A percentile compares a stretch with the other conserved stretches of the same genome.
Conservation (phyloP, 1,284 basidiomycete species). For the Trametes versicolor region DNA sequence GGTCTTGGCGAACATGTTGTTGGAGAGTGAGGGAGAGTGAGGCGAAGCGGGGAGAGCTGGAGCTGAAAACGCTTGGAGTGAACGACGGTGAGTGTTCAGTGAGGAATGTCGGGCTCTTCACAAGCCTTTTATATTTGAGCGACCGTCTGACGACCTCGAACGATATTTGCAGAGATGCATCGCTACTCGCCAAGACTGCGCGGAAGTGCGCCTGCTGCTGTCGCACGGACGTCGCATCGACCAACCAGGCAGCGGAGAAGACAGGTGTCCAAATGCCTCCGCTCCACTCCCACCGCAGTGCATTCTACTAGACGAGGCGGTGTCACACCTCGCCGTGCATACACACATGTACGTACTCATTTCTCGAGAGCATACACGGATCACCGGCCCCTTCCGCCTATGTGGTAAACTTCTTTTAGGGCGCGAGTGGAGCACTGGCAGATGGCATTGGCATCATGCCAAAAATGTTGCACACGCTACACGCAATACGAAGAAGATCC, state of each 20-base stretch:
- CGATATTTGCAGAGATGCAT: not conserved
- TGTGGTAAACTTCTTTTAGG: not conserved
- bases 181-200: not conserved
- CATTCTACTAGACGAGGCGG: not conserved
- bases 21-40: not conserved
- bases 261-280: not conserved
- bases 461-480: not conserved
- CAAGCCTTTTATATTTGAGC: not conserved
- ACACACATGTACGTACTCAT: not conserved
- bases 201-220: not conserved
- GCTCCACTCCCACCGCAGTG: not conserved
- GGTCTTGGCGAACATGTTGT: slow-evolving; percentile 18
- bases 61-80: slow-evolving; percentile 6
- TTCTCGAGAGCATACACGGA: slow-evolving; percentile 2
- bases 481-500: not conserved
- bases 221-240: not conserved
- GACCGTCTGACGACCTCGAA: not conserved
- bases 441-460: not conserved
- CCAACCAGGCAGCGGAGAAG: not conserved
- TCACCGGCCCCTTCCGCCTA: not conserved
- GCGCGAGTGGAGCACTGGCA: not conserved
- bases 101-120: not conserved
- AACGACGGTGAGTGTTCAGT: slow-evolving; percentile 16
- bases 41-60: slow-evolving; percentile 2
- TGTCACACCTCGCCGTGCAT: not conserved